Evolutionary conservation across 1,284 basidiomycete species (phyloP), one percentile per base, ranked within the genome.

Genomic region (Dichomitus squalens): DNA sequence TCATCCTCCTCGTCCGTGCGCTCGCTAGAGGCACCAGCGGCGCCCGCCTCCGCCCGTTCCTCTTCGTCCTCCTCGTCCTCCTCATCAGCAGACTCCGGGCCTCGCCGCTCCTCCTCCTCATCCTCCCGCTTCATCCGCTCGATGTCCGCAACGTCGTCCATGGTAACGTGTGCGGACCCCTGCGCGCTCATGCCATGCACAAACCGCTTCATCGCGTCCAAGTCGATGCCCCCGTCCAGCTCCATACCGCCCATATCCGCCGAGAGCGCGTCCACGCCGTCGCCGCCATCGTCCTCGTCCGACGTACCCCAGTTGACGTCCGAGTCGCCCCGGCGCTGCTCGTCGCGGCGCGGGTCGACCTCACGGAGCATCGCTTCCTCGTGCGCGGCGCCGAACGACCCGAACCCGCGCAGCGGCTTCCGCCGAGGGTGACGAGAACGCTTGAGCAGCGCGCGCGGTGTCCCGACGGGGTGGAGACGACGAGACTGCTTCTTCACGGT

Each of bases 271-370:
- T 78, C 75, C 23, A 74, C 69, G 33, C 66, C 73, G 2, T 62
- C 65, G 1, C 62, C 69, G 16, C 66, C 66, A 70, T 88, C 87
- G 5, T 64, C 69, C 16, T 68, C 66, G 70, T 89, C 87, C 4
- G 75, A 79, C 52, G 81, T 81, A 1, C 87, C 88, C 87, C 87
- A 90, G 52, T 91, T 85, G 31, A 90, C 61, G 70, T 91, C 90
- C 16, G 86, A 88, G 70, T 89, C 87, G 0, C 80, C 86, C 52
- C 76, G 72, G 57, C 87, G 76, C 68, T 82, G 74, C 64, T 84
- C 78, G n/a, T 74, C 72, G 68, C 75, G 74, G 54, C 73, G 73
- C 14, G 77, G 73, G 63, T 83, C 83, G 29, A 74, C 72, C 18
- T 72, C 73, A 21, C 70, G 78, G 61, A 87, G 66, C 63, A 74